These are phyloP conservation scores for Halenospora varia DNA, from an alignment of 495 filamentous ascomycete species.

Conservation along the genomic window DNA sequence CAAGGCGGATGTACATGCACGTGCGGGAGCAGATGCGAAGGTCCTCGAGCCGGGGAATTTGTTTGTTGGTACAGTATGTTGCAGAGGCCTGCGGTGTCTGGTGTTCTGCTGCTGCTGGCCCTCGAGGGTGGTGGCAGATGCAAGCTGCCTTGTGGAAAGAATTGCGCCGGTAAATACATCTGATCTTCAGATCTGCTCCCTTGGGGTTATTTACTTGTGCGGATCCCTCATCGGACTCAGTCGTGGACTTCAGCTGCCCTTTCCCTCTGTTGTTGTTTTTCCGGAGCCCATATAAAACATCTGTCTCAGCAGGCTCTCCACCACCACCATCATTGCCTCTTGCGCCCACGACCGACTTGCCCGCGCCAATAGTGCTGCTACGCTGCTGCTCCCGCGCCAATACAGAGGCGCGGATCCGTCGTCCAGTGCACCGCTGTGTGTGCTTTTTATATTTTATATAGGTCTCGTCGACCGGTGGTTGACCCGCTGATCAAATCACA, in stretches of 20 bases:
- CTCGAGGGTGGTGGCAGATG: no score
- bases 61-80: background rate
- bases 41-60: background rate
- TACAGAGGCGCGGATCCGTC: background rate
- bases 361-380: background rate
- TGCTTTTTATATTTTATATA: background rate
- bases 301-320: background rate
- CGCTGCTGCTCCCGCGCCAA: background rate
- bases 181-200: background rate
- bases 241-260: background rate
- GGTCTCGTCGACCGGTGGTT: background rate
- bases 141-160: no score
- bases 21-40: background rate
- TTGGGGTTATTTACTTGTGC: background rate
- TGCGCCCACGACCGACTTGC: background rate
- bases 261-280: background rate
- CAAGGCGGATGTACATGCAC: conserved; percentile 1
- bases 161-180: no score
- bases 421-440: background rate
- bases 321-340: background rate
- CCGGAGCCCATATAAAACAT: background rate
- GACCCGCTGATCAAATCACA: background rate
- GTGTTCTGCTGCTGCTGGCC: background rate
- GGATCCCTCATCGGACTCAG: background rate
- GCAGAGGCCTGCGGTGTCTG: background rate